Base-by-base conservation (phyloP, 257 asterid species). In the Knoxia roxburghii region DNA sequence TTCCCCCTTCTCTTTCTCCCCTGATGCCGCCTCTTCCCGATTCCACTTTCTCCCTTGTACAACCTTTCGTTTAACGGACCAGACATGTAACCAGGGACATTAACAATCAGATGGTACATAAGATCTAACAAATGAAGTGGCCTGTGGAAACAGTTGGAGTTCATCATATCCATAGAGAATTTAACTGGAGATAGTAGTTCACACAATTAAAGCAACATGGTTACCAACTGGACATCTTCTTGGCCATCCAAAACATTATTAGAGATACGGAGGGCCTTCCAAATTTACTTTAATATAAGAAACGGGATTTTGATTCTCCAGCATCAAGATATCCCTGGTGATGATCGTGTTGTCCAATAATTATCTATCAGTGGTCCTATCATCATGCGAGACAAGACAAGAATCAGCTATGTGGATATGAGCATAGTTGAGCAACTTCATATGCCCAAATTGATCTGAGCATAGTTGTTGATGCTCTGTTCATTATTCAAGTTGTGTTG, bases 231-330 rank as follows among this genome's bases (percentile, higher is more conserved):
- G 23, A 15, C 8, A 20, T 14, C 68, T 8, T 57, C 48, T 2
- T 67, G 73, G 2, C 32, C 27, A 10, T 53, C 73, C 1, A n/a
- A 9, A 6, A 27, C n/a, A n/a, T n/a, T 48, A 0, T 69, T 23
- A 15, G 65, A 60, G 3, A 75, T 0, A 24, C 35, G 29, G 27
- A 77, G 65, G 35, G 48, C 49, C 45, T 51, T 46, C 0, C 50
- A 59, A 30, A 82, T 77, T 69, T 68, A 69, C 55, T 68, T 64
- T 24, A 84, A n/a, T 23, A 68, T 12, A 27, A 76, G 2, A 20
- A 48, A 49, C 0, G 81, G 88, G 33, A 83, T 80, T n/a, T 68
- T 83, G 88, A 54, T 83, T 83, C 66, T 79, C 84, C 18, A 76
- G 72, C 81, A 83, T 78, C 73, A 83, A 17, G 2, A 80, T 56